Evolutionary conservation across 1,284 basidiomycete genomes (phyloP).

Genomic region (Moniliophthora roreri): DNA sequence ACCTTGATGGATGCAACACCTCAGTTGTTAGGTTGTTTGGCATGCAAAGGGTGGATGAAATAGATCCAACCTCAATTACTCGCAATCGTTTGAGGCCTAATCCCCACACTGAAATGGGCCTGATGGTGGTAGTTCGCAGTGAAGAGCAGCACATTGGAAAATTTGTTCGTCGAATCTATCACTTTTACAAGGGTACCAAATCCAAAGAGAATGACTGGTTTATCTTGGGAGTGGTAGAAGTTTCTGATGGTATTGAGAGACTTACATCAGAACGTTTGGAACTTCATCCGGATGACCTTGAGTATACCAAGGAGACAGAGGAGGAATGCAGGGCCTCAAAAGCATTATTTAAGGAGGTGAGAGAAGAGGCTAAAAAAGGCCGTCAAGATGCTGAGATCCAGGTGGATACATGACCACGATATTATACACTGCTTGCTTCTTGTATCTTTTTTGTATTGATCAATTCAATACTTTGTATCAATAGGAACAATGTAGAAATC

Average conservation of each 20-base stretch:
- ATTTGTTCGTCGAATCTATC: background rate
- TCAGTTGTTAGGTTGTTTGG: background rate
- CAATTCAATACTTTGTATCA: no score
- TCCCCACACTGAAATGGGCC: background rate
- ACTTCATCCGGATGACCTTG: background rate
- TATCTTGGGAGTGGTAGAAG: background rate
- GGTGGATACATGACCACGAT: no score
- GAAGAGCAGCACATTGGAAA: background rate
- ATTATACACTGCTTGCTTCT: no score
- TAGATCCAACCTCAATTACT: background rate
- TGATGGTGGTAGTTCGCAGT: background rate
- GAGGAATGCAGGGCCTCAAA: background rate
- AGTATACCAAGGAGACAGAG: background rate
- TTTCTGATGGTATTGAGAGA: background rate
- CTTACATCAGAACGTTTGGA: background rate
- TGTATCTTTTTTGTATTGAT: no score
- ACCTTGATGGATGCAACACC: background rate
- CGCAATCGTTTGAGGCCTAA: background rate
- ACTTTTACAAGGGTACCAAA: background rate
- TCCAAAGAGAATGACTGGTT: background rate
- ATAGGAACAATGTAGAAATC: no score
- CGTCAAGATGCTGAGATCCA: no score
- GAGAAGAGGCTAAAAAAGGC: background rate
- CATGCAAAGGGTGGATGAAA: no score
- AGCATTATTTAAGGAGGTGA: background rate